Evolutionary conservation across 2,329 filamentous ascomycete genomes (phyloP).

Genomic region (Alternaria consortialis): DNA sequence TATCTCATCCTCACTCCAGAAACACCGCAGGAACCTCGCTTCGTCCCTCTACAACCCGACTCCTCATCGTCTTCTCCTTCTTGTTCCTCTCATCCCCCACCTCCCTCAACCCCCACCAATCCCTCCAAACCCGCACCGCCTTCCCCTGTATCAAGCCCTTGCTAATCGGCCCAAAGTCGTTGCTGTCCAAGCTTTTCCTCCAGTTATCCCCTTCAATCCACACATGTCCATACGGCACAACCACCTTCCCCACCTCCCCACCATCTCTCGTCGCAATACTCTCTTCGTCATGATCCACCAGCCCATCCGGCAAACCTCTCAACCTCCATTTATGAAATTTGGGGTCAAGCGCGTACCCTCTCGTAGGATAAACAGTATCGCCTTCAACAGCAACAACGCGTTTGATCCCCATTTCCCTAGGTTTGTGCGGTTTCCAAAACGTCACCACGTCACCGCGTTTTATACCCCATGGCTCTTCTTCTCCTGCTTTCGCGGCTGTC

Average conservation of each 20-base stretch:
- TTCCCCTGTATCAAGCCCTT: constrained; percentile 77
- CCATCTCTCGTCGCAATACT: constrained; percentile 20
- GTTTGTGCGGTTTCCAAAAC: constrained; percentile 67
- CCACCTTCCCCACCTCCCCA: constrained; percentile 52
- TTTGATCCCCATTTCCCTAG: constrained; percentile 78
- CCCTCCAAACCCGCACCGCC: constrained; percentile 74
- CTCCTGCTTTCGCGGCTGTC: background rate
- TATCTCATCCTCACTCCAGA: constrained; percentile 26
- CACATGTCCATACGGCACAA: constrained; percentile 83
- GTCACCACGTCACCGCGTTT: constrained; percentile 56
- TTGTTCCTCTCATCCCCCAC: constrained; percentile 63
- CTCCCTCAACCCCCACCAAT: constrained; percentile 58
- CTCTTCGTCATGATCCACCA: constrained; percentile 31
- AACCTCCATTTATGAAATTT: constrained; percentile 17
- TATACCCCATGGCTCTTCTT: constrained; percentile 29
- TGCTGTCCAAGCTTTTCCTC: constrained; percentile 80
- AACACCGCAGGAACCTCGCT: constrained; percentile 33
- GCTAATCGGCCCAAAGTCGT: constrained; percentile 86
- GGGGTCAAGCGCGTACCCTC: constrained; percentile 58
- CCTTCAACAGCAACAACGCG: constrained; percentile 82
- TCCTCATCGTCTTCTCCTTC: constrained; percentile 52
- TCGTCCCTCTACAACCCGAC: constrained; percentile 51
- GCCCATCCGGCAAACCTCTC: constrained; percentile 40
- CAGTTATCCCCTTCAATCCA: constrained; percentile 95
- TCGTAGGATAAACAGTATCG: constrained; percentile 68